A percentile compares a stretch with the other conserved stretches of the same genome.
Conservation (phyloP, 2,329 filamentous ascomycete species). For the Alternaria longipes region DNA sequence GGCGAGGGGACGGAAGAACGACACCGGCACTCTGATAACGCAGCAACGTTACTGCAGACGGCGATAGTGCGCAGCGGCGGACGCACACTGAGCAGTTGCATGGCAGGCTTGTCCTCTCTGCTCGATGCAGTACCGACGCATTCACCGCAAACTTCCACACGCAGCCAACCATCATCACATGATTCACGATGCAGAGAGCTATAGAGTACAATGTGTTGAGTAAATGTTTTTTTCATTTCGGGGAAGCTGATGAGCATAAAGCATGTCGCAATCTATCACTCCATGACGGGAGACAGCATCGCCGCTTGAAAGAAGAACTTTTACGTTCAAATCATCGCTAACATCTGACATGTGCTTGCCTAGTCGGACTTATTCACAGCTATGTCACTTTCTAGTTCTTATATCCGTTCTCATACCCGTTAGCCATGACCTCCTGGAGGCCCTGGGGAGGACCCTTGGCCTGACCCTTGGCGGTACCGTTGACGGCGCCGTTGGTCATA, state of each 20-base stretch:
- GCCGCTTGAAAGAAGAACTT: constrained; percentile 14
- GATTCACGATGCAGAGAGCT: neutral
- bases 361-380: constrained; percentile 24
- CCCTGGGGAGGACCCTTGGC: constrained; percentile 30
- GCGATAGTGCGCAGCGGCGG: neutral
- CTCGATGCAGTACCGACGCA: neutral
- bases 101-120: neutral
- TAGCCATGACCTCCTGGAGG: constrained; percentile 39
- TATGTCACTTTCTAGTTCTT: constrained; percentile 36
- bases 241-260: constrained; percentile 11
- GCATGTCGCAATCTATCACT: constrained; percentile 6
- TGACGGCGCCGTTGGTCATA: constrained; percentile 34
- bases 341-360: constrained; percentile 20
- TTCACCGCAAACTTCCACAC: neutral
- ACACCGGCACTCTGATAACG: neutral
- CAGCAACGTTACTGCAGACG: neutral
- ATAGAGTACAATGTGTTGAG: neutral
- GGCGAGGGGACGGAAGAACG: neutral
- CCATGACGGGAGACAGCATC: constrained; percentile 2
- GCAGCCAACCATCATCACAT: neutral
- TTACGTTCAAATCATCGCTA: constrained; percentile 8
- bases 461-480: constrained; percentile 32
- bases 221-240: constrained; percentile 8
- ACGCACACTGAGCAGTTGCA: neutral
- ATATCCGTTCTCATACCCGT: constrained; percentile 44